These are phyloP conservation scores for Coniella vitis DNA, from an alignment of 2,329 filamentous ascomycete genomes.

Conservation along the genomic window DNA sequence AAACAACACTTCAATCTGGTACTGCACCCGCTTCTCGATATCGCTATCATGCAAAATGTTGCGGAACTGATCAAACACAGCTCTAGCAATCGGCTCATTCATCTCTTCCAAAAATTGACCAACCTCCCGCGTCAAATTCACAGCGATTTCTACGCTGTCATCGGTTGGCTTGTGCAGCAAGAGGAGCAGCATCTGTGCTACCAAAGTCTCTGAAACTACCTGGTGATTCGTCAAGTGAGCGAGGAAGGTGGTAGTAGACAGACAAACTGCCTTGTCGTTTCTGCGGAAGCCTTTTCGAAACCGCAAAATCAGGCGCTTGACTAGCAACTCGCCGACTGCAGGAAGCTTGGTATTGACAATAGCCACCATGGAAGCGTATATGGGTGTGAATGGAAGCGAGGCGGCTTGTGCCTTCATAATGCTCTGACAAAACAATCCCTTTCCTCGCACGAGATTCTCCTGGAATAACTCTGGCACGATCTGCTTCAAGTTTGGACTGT, in stretches of 20 bases:
- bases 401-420: slow-evolving; percentile 99
- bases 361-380: slow-evolving; percentile 91
- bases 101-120: slow-evolving; percentile 94
- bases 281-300: slow-evolving; percentile 94
- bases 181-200: slow-evolving; percentile 86
- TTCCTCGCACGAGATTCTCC: slow-evolving; percentile 86
- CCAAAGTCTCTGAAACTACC: slow-evolving; percentile 88
- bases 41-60: slow-evolving; percentile 93
- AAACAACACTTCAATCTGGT: slow-evolving; percentile 97
- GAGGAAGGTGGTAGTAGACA: slow-evolving; percentile 88
- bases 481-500: slow-evolving; percentile 94
- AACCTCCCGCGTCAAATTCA: slow-evolving; percentile 86
- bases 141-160: slow-evolving; percentile 95
- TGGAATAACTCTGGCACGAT: slow-evolving; percentile 94
- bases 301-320: slow-evolving; percentile 79
- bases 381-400: slow-evolving; percentile 90
- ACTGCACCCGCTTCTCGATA: slow-evolving; percentile 97
- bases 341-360: slow-evolving; percentile 98
- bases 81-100: slow-evolving; percentile 79
- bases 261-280: slow-evolving; percentile 94
- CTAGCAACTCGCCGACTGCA: slow-evolving; percentile 83
- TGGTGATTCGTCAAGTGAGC: slow-evolving; percentile 95
- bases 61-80: slow-evolving; percentile 92
- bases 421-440: slow-evolving; percentile 87
- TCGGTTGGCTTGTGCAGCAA: slow-evolving; percentile 93